Base-by-base conservation (phyloP, 352 stramenopile species). In the Phytophthora constricta region DNA sequence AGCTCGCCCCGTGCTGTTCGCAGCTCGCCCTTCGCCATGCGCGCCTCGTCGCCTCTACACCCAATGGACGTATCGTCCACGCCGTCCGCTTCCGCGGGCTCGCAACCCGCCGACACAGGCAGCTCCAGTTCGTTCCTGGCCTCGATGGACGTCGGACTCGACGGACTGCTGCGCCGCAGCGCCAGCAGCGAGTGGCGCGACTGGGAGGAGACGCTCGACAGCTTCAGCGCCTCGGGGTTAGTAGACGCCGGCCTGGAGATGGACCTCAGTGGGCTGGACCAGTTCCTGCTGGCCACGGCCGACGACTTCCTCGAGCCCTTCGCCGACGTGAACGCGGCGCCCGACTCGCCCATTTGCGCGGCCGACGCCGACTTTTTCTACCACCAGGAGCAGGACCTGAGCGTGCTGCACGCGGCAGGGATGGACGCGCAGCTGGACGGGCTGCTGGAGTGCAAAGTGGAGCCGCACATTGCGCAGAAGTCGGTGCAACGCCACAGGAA, bases 241-340 rank as follows among this genome's bases (percentile, higher is more conserved):
- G 43, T 65, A 7, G 56, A 70, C 50, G 47, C 56, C 37, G 41
- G 33, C 42, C 72, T 87, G 45, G 84, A 91, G 49, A 66, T 83
- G 37, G 84, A 93, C 23, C 55, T 92, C 20, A 69, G 68, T 17
- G 72, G 83, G 19, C 72, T 91, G 20, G 84, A 92, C 66, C 72
- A 85, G 48, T 90, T 86, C 45, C 45, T 92, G 51, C 52, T 92
- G 41, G 70, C 78, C 16, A 80, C 70, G 14, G 74, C 76, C 14
- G 82, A 92, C 50, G 80, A 88, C 54, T 87, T 90, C 65, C 72
- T 88, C 43, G 81, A 88, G 47, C 77, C 80, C 9, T 77, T 89
- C 37, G 51, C 61, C 10, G 51, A 60, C 46, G n/a, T 34, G 49
- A 62, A 64, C 52, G 51, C 57, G 20, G 61, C 71, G n/a, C 66